These are phyloP conservation scores for Kluyveromyces dobzhanskii DNA, from an alignment of 805 yeast species.

Conservation along the genomic window DNA sequence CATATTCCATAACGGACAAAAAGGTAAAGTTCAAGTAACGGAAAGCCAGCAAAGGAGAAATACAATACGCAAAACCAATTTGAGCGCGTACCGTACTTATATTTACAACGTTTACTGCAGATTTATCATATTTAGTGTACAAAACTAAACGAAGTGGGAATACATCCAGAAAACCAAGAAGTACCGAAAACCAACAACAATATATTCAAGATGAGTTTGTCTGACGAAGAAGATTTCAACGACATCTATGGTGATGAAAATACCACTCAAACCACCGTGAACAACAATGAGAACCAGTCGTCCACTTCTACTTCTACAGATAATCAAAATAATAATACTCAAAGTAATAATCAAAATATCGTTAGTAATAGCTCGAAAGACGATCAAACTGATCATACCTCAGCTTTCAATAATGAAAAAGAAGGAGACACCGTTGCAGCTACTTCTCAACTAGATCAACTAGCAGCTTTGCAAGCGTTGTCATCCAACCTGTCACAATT, in stretches of 20 bases:
- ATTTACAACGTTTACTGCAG: too few relatives aligned
- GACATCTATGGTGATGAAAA: constrained; percentile 59
- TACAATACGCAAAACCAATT: constrained; percentile 2
- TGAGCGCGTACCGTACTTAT: too few relatives aligned
- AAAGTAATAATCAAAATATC: constrained; percentile 8
- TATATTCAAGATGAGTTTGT: constrained; percentile 18
- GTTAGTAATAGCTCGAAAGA: constrained; percentile 8
- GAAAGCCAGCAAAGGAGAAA: constrained; percentile 6
- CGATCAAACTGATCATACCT: constrained; percentile 10
- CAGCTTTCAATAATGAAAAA: constrained; percentile 4
- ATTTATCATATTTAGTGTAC: too few relatives aligned
- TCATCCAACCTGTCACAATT: constrained; percentile 28
- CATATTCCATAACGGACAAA: constrained; percentile 11
- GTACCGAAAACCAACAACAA: too few relatives aligned
- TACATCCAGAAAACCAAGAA: too few relatives aligned
- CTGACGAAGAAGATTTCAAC: constrained; percentile 93
- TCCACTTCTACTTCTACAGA: constrained; percentile 11
- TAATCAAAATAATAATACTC: background rate
- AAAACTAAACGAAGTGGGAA: too few relatives aligned
- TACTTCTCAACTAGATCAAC: constrained; percentile 25
- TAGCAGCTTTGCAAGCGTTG: constrained; percentile 29
- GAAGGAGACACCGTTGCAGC: background rate
- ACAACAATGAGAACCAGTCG: constrained; percentile 12
- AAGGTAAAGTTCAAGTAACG: constrained; percentile 17
- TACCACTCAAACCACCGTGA: constrained; percentile 8